Base-by-base conservation (phyloP, 805 yeast genomes). In the Cyberlindnera euphorbiae region DNA sequence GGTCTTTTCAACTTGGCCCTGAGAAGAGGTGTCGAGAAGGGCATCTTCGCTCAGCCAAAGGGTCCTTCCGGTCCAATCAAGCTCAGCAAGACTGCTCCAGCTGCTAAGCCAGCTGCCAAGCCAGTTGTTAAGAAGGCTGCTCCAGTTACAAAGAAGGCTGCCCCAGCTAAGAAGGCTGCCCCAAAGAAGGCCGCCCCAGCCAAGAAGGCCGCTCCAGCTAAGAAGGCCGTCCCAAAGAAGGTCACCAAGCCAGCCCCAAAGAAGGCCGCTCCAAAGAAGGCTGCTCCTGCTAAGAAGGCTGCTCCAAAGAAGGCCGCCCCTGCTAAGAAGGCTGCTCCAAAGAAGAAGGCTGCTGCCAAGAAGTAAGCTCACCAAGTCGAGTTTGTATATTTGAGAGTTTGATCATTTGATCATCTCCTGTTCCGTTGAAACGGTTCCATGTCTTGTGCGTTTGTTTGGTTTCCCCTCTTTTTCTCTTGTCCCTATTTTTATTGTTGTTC, bases 41-140 rank as follows among this genome's bases (percentile, higher is more conserved):
- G 83, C 32, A 82, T 75, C 35, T 83, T 86, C 47, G 58, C 71
- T 30, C 95, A 84, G 64, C 95, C 95, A 58, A 85, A 86, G 66
- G 95, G 95, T 32, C 81, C 95, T 14, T 79, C 94, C 10, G 95
- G 95, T 33, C 85, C 95, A 31, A 75, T 85, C 46, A 84, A 85
- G 63, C 60, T 82, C 55, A 53, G 56, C 58, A 51, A 55, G 59
- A 10, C 37, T 17, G 50, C 53, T 33, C 45, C 57, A 13, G 44
- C 56, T n/a, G 52, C 48, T 37, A 52, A 49, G 39, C 49, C 60
- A 32, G 35, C 24, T 15, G 47, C 61, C 16, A 49, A 36, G 50
- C 56, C 56, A 41, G 52, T 55, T 14, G 46, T 60, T 16, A 49
- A 34, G 49, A 58, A 58, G 44, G 52, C 57, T 24, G 49, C 57